Evolutionary conservation across 2,329 filamentous ascomycete species (phyloP).

Genomic region (Diaporthe batatas): DNA sequence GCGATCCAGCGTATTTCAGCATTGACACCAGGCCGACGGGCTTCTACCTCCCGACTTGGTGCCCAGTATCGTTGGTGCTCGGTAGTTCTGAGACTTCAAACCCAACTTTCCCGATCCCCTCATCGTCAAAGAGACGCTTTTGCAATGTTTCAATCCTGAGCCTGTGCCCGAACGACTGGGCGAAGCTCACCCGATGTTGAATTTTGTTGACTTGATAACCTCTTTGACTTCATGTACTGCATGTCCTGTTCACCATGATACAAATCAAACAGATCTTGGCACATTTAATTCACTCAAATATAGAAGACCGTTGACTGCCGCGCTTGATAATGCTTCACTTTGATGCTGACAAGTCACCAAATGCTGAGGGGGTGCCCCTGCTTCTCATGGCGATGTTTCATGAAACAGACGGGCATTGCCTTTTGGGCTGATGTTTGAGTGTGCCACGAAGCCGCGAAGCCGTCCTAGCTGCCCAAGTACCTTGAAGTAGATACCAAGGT

Average conservation of each 20-base stretch:
- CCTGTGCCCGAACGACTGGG: not conserved
- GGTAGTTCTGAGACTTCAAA: slow-evolving; percentile 36
- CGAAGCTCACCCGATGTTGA: not conserved
- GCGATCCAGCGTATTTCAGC: not conserved
- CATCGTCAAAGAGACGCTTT: not conserved
- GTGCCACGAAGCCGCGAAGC: not conserved
- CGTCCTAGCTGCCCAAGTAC: too few species aligned
- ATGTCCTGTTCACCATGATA: not conserved
- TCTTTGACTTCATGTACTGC: not conserved
- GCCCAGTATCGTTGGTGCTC: slow-evolving; percentile 36
- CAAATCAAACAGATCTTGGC: not conserved
- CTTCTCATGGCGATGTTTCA: slow-evolving; percentile 28
- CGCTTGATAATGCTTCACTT: not conserved
- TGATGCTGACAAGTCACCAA: slow-evolving; percentile 11
- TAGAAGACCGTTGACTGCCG: not conserved
- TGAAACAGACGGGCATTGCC: slow-evolving; percentile 14
- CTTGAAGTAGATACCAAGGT: not conserved
- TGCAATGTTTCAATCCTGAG: not conserved
- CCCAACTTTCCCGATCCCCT: not conserved
- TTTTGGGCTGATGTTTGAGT: slow-evolving; percentile 11
- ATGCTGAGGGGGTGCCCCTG: slow-evolving; percentile 9
- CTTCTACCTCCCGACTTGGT: slow-evolving; percentile 16
- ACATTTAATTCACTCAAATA: not conserved
- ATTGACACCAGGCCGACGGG: slow-evolving; percentile 31
- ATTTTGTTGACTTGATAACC: not conserved